Evolutionary conservation across 2,329 filamentous ascomycete species (phyloP), one percentile per base, ranked within the genome.

Genomic region (Ploettnerulaceae sp.): DNA sequence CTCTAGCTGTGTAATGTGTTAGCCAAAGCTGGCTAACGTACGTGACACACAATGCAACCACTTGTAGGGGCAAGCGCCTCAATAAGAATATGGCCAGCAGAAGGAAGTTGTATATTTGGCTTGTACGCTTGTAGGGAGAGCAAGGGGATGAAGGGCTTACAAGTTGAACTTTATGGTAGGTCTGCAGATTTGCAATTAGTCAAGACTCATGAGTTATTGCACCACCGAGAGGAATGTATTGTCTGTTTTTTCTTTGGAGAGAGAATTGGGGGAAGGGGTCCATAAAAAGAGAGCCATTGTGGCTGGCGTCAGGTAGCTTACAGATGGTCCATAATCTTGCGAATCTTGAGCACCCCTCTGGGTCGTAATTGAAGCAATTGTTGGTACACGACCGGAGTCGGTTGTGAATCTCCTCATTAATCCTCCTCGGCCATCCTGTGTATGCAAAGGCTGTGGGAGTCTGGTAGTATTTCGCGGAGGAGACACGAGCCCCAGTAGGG

Each of bases 381-480:
- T 88, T 67, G 86, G 84, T 69, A 91, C 73, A 76, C 89, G 77
- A 69, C 88, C 76, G 70, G 87, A 82, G 70, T 95, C 94, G 48
- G 90, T 93, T 54, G 91, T 97, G 70, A 97, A 97, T 64, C 91
- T 85, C 63, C 91, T 84, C 68, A 90, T 88, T 65, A 97, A 75
- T 59, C 82, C 82, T 54, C 81, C 79, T 67, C 90, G 82, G 56
- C 78, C 77, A 64, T 95, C 88, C 66, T 80, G 76, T 54, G 76
- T 66, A 52, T 71, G 66, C 48, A 73, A 69, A 55, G 76, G 73
- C 56, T 77, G 77, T 54, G 71, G 73, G 66, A 82, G 74, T 63
- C 81, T 79, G 62, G 72, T 74, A 63, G 78, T 76, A 67, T 84
- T 84, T 65, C 86, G 82, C 59, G 81, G 79, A 62, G 86, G 82